Base-by-base conservation (phyloP, 257 asterid species). In the Solanum chilense region DNA sequence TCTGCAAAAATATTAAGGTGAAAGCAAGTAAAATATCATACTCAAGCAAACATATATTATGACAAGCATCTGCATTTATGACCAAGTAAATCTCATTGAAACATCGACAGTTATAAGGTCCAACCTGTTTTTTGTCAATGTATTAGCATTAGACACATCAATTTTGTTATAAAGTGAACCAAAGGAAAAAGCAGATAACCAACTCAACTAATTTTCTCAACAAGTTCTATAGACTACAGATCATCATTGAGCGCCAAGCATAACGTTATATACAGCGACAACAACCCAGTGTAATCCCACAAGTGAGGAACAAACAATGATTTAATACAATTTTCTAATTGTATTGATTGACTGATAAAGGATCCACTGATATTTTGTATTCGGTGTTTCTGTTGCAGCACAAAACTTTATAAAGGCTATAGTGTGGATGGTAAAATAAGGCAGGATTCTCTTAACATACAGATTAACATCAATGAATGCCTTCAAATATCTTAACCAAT, bases 1-100 rank as follows among this genome's bases (percentile, higher is more conserved):
- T 97, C 99, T 97, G 87, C 86, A 68, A 87, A 91, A 87, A 87
- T 29, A 73, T 62, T 69, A 90, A 82, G 66, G 86, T 78, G 86
- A 89, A 83, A 16, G 41, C 78, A 88, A 62, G 74, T 86, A 88
- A 86, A 5, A 39, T 16, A 29, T 80, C 45, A 81, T 81, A 25
- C 45, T 81, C 49, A 11, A 31, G 85, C 69, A 64, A 49, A 29
- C 21, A 52, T 49, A 10, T 27, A 49, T 20, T 81, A 25, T 78
- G 20, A 81, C 45, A 81, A 49, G 23, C 21, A 49, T 47, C 41
- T n/a, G 84, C 41, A 45, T 77, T 42, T 42, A 42, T 78, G 21
- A 78, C 66, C 84, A 78, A 47, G 44, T 80, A 80, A 80, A 80
- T 80, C 41, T 80, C 68, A 80, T 45, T 78, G 84, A 78, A 45